Evolutionary conservation across 2,329 filamentous ascomycete genomes (phyloP).

Genomic region (Penicillium hesseltinei): DNA sequence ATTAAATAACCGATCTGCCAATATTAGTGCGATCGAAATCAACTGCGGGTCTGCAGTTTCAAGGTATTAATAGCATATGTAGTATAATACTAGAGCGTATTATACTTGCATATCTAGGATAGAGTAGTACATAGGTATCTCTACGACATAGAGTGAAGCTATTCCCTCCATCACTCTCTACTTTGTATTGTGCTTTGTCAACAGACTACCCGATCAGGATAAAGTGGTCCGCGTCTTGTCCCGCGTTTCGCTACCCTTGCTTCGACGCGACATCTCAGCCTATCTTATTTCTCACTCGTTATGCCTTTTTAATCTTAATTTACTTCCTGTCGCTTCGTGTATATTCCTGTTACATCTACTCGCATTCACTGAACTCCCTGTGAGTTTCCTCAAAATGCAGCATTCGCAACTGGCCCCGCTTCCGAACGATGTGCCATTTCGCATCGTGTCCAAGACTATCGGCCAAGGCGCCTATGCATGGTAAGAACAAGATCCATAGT

Average conservation of each 20-base stretch:
- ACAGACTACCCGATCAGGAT: slow-evolving; percentile 38
- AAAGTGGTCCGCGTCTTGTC: slow-evolving; percentile 35
- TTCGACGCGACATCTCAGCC: slow-evolving; percentile 16
- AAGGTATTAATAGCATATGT: background rate
- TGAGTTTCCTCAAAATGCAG: slow-evolving; percentile 48
- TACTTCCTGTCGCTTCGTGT: slow-evolving; percentile 8
- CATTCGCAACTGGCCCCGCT: slow-evolving; percentile 88
- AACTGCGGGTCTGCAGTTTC: slow-evolving; percentile 8
- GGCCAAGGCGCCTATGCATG: slow-evolving; percentile 96
- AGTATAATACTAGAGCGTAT: background rate
- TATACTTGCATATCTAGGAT: background rate
- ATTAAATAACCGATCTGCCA: background rate
- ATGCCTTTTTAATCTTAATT: slow-evolving; percentile 2
- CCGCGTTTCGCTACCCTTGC: slow-evolving; percentile 27
- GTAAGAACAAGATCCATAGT: slow-evolving; percentile 48
- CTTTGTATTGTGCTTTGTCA: slow-evolving; percentile 15
- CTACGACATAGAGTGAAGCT: background rate
- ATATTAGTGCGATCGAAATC: background rate
- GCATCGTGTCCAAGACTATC: slow-evolving; percentile 93
- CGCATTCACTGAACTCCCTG: background rate
- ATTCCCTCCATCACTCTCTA: background rate
- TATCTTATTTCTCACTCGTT: slow-evolving; percentile 17
- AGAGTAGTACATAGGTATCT: background rate
- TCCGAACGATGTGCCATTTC: slow-evolving; percentile 80
- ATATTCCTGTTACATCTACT: background rate